Conservation (phyloP, 75 land plant genomes). For the Pinus tabuliformis region DNA sequence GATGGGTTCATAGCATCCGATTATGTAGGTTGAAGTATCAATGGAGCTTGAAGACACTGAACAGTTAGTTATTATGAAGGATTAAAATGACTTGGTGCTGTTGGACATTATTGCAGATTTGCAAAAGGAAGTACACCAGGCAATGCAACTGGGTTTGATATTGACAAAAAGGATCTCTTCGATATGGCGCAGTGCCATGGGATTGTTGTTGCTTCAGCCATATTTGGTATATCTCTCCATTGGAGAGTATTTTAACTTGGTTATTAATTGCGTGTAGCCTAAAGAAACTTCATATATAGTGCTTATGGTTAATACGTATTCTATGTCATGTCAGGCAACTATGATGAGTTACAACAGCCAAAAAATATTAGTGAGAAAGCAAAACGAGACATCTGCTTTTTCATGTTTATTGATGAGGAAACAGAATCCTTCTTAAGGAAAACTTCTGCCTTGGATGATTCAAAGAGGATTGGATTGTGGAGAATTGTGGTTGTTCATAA, state of each 20-base stretch:
- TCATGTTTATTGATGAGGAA: conserved; percentile 94
- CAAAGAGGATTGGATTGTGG: conserved; percentile 77
- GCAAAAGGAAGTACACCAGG: conserved; percentile 78
- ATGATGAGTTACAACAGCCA: conserved; percentile 87
- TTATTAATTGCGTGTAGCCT: background rate
- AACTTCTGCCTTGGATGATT: conserved; percentile 28
- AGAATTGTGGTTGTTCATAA: conserved; percentile 81
- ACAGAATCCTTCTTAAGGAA: conserved; percentile 57
- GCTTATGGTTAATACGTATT: background rate
- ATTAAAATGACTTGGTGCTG: background rate
- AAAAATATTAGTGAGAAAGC: conserved; percentile 75
- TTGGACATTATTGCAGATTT: conserved; percentile 47
- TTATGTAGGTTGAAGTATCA: background rate
- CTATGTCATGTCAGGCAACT: conserved; percentile 58
- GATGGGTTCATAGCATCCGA: background rate
- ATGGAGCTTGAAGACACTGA: conserved; percentile 2
- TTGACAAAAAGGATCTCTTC: conserved; percentile 62
- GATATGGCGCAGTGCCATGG: conserved; percentile 83
- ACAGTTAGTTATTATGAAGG: background rate
- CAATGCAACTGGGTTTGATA: conserved; percentile 74
- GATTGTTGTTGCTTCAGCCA: conserved; percentile 91
- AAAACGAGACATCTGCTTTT: conserved; percentile 73
- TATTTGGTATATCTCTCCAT: conserved; percentile 59
- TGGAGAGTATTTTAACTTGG: background rate
- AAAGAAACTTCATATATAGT: background rate